Conservation (phyloP, 1,139 yeast genomes). For the Protomyces pachydermus region DNA sequence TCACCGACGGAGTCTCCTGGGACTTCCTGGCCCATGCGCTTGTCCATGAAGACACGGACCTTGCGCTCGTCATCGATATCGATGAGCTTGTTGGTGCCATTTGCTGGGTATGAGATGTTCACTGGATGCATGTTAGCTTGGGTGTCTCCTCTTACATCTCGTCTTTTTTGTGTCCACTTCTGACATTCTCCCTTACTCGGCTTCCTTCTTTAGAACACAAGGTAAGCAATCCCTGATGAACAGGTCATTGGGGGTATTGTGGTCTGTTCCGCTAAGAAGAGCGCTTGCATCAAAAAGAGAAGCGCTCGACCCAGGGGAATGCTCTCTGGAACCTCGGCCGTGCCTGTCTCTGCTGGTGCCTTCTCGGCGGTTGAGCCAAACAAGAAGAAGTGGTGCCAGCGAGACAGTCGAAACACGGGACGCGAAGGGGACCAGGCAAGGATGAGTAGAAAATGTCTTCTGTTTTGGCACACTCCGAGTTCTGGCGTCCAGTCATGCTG, state of each 20-base stretch:
- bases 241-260: not conserved
- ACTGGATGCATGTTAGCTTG: constrained; percentile 8
- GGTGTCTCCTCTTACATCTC: too few relatives aligned
- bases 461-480: not conserved
- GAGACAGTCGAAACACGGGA: not conserved
- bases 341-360: not conserved
- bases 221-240: too few relatives aligned
- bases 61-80: constrained; percentile 99
- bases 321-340: not conserved
- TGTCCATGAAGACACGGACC: constrained; percentile 96
- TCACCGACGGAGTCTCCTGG: constrained; percentile 98
- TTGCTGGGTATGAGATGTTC: constrained; percentile 99
- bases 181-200: not conserved
- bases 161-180: too few relatives aligned
- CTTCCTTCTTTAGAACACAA: not conserved
- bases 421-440: not conserved
- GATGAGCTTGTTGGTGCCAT: constrained; percentile 98
- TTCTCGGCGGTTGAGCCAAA: not conserved
- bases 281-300: not conserved
- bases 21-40: constrained; percentile 99
- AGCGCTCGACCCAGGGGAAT: not conserved
- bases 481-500: too few relatives aligned
- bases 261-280: not conserved
- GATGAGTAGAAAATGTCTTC: not conserved
- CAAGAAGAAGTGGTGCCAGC: not conserved